These are phyloP conservation scores for Chlorophyllum brunneum DNA, from an alignment of 768 basidiomycete species.

Conservation along the genomic window DNA sequence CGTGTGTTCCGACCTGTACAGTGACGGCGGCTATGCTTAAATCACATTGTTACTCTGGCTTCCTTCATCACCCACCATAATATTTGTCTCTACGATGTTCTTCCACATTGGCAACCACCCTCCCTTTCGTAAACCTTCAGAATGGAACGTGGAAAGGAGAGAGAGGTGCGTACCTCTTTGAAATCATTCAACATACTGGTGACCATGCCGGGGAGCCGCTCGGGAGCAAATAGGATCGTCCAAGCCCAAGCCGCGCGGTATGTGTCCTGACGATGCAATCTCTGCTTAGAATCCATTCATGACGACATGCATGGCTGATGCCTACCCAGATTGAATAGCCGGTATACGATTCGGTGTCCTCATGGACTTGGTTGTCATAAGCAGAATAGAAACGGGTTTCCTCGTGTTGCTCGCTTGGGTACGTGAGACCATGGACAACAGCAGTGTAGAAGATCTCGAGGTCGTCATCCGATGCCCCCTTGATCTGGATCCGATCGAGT, in stretches of 20 bases:
- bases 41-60: background rate
- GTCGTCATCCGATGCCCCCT: slow-evolving; percentile 13
- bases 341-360: slow-evolving; percentile 58
- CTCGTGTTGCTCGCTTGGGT: slow-evolving; percentile 73
- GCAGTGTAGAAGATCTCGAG: slow-evolving; percentile 53
- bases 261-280: slow-evolving; percentile 43
- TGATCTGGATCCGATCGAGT: slow-evolving; percentile 45
- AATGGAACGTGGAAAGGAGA: no score
- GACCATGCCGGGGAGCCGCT: slow-evolving; percentile 69
- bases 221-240: slow-evolving; percentile 71
- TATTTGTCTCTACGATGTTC: slow-evolving; percentile 81
- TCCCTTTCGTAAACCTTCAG: slow-evolving; percentile 31
- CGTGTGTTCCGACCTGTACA: slow-evolving; percentile 66
- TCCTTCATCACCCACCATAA: slow-evolving; percentile 43
- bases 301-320: background rate
- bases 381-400: slow-evolving; percentile 68
- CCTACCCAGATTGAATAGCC: slow-evolving; percentile 79
- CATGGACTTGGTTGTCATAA: slow-evolving; percentile 63
- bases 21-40: slow-evolving; percentile 23
- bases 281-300: background rate
- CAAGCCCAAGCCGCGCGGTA: slow-evolving; percentile 78
- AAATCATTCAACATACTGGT: slow-evolving; percentile 82
- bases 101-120: slow-evolving; percentile 92
- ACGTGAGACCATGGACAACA: slow-evolving; percentile 65
- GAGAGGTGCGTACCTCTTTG: slow-evolving; percentile 38